phyloP scores from a whole-genome alignment of 495 filamentous ascomycete species.

The Penicillium simplicissimum region DNA sequence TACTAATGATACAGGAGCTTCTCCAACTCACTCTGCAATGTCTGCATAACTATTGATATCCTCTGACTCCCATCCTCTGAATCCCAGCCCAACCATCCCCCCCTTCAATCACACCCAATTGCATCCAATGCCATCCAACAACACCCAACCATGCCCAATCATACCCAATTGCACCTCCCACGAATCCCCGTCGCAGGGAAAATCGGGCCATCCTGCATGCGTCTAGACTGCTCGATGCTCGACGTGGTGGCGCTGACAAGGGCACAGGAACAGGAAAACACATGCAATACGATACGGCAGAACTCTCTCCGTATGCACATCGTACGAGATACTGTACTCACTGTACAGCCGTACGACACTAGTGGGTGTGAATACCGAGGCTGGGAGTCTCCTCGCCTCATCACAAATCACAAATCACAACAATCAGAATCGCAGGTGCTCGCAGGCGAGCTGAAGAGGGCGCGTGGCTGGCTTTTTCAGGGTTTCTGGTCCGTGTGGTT shows the following conservation, averaged over 20 bases:
- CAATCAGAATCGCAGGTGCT: neutral
- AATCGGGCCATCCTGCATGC: conserved; percentile 16
- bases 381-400: conserved; percentile 5
- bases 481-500: neutral
- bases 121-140: neutral
- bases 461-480: neutral
- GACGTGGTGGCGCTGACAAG: neutral
- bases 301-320: too few relatives aligned
- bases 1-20: neutral
- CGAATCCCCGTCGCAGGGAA: neutral
- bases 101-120: neutral
- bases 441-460: neutral
- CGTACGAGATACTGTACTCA: too few relatives aligned
- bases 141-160: neutral
- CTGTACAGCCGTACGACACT: too few relatives aligned
- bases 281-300: neutral
- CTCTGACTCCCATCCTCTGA: too few relatives aligned
- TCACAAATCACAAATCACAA: neutral
- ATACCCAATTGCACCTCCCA: neutral
- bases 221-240: conserved; percentile 17
- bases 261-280: neutral
- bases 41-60: neutral
- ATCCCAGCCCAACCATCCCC: neutral
- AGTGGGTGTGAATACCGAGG: conserved; percentile 13
- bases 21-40: too few relatives aligned